Evolutionary conservation across 768 basidiomycete genomes (phyloP), one percentile per base, ranked within the genome.

Genomic region (Boletales sp.): DNA sequence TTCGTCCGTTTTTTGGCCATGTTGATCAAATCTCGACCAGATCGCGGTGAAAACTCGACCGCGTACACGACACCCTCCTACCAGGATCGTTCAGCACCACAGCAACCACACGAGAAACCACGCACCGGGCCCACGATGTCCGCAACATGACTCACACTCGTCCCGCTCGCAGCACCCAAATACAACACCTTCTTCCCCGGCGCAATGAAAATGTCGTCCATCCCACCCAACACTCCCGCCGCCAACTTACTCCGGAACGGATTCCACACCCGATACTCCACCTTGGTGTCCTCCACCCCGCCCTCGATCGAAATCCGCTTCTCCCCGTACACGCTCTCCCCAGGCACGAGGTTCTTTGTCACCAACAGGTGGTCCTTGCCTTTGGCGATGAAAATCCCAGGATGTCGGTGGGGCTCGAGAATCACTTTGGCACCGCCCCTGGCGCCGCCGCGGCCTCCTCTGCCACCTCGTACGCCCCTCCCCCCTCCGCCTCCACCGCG

Each of bases 1-100:
- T 98, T 99, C 57, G 96, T 98, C 52, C 96, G 81, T 74, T 96
- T 97, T 75, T 98, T 97, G 32, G 96, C 95, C 96, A 98, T 99
- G 73, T 89, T 90, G 60, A 99, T 96, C 54, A 98, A 74, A 73
- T 99, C 96, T 71, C 96, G 90, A 33, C 96, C 96, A 48, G 94
- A 95, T 62, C 96, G 83, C 59, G 86, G 79, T 3, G 96, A 98
- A 74, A 99, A 98, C 71, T 99, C 96, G 31, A 99, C 96, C 17
- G 96, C 96, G 68, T 99, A 98, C 9, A 98, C 96, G 52, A 90
- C 81, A 48, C 96, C 96, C 57, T 96, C 93, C 90, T 94, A 56
- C 25, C 25, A 28, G 25, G 7, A 28, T 28, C 25, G 25, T 28
- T 28, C 25, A 5, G 58, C 15, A 40, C 55, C 40, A 41, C 21